A percentile compares a stretch with the other conserved stretches of the same genome.
These are phyloP conservation scores for Podospora bellae-mahoneyi DNA, from an alignment of 495 filamentous ascomycete species.

Conservation along the genomic window DNA sequence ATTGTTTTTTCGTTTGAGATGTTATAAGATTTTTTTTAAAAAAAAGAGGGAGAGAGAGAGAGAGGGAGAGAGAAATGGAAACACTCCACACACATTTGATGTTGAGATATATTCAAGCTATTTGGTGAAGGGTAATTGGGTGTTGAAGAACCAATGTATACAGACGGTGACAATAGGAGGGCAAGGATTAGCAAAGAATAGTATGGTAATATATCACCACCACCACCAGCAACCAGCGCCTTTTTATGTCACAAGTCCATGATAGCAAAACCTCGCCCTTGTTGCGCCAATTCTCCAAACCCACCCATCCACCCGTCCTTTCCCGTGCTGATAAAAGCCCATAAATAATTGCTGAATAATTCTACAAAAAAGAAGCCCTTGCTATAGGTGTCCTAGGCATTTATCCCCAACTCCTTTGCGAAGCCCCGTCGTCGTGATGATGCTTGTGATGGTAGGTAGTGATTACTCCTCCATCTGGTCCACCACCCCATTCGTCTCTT, in stretches of 20 bases:
- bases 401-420: too few relatives aligned
- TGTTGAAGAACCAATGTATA: neutral
- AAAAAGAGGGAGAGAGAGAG: neutral
- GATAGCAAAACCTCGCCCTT: neutral
- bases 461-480: neutral
- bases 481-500: conserved; percentile 12
- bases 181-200: neutral
- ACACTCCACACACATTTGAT: neutral
- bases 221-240: neutral
- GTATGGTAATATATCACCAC: neutral
- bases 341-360: too few relatives aligned
- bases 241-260: neutral
- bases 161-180: too few relatives aligned
- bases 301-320: neutral
- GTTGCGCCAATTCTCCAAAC: neutral
- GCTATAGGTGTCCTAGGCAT: too few relatives aligned
- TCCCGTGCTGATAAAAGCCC: too few relatives aligned
- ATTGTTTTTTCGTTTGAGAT: neutral
- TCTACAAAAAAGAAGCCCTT: too few relatives aligned
- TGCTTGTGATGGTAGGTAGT: neutral
- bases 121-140: too few relatives aligned
- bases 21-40: neutral
- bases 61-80: neutral
- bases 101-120: neutral
- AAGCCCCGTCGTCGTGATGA: too few relatives aligned